Evolutionary conservation across 306 rosid species (phyloP).

Genomic region (Argentina anserina): DNA sequence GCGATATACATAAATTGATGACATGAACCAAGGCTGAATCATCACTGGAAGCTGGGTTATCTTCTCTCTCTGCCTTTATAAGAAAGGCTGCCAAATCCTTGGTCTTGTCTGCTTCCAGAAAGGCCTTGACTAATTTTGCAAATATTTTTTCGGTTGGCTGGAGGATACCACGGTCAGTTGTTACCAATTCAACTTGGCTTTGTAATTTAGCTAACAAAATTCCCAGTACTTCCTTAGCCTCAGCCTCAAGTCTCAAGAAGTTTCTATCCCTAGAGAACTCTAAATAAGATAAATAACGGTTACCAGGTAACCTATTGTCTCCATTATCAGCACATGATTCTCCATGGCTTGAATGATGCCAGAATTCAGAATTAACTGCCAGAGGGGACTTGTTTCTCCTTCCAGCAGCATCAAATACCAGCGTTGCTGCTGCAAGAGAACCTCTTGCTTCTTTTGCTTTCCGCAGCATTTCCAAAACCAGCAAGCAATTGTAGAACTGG

Average conservation of each 20-base stretch:
- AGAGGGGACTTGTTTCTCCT: background rate
- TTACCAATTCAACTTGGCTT: constrained; percentile 5
- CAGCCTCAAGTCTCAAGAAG: constrained; percentile 2
- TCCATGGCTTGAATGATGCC: background rate
- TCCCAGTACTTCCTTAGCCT: constrained; percentile 1
- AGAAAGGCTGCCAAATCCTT: constrained; percentile 1
- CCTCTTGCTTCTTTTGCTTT: constrained; percentile 4
- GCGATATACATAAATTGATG: background rate
- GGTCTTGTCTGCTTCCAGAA: background rate
- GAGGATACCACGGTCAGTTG: constrained; percentile 9
- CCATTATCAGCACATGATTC: background rate
- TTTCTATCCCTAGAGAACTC: constrained; percentile 2
- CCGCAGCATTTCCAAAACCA: background rate
- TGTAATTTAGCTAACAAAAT: background rate
- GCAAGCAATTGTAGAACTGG: constrained; percentile 6
- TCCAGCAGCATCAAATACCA: background rate
- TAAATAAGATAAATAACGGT: background rate
- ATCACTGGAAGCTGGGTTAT: constrained; percentile 1
- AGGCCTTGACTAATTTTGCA: constrained; percentile 1
- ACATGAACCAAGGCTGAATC: constrained; percentile 4
- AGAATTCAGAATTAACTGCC: background rate
- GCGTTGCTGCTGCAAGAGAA: background rate
- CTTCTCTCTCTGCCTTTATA: background rate
- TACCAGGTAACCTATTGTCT: background rate
- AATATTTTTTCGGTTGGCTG: constrained; percentile 9